Evolutionary conservation across 371 early-diverging fungal genomes (phyloP), one percentile per base, ranked within the genome.

Genomic region (Chytridium lagenaria): DNA sequence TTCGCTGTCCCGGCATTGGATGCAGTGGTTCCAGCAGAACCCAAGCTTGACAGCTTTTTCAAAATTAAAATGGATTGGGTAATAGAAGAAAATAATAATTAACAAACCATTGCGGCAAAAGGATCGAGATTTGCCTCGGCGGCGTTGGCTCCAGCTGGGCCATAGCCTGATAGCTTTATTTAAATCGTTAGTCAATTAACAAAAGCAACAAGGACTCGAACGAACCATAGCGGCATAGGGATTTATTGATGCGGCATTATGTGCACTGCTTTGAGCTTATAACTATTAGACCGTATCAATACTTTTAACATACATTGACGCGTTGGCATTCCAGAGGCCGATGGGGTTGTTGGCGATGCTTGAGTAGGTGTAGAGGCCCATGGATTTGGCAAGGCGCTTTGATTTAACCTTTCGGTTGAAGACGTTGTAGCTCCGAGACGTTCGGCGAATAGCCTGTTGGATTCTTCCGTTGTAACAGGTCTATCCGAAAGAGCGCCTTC

Each of bases 371-470:
- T 34, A 70, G 72, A 37, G 19, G 77, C 81, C 85, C 82, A 85
- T 0, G 79, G 80, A 50, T 80, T 82, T 23, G 81, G 85, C 16
- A 83, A 63, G 7, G 81, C 83, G 16, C 55, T 69, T 33, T 70
- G 50, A 66, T 81, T 81, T 37, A 75, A 63, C 34, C 77, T 69
- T 22, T 75, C 74, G 19, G 67, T 51, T 2, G 68, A 16, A 28
- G 68, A 52, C 36, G 67, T 59, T 26, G 75, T 68, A 2, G 77
- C 82, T 22, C 84, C 84, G 19, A 84, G 69, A 15, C 71, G 22
- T 63, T 79, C 76, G n/a, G 84, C 82, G 69, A 81, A 79, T 22
- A 44, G 69, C 23, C 74, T 31, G 73, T 85, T 85, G 10, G 80
- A 80, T 72, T 82, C 85, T 28, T 85, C 85, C 36, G 80, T 74